Evolutionary conservation across 2,329 filamentous ascomycete genomes (phyloP).

Genomic region (Coniochaeta sp.): DNA sequence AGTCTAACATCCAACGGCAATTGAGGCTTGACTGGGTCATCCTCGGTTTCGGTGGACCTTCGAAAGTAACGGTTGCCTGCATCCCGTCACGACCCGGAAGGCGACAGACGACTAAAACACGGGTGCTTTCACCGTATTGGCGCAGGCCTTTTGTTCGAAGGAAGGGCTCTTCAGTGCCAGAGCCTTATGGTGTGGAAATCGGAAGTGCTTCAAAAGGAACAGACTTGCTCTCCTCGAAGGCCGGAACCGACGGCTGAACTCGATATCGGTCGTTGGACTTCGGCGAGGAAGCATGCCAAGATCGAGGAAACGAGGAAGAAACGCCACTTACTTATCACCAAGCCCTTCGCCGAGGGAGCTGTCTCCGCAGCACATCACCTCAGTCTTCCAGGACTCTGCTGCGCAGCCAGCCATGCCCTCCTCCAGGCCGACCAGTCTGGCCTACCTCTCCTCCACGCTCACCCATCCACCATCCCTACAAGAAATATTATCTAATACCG

Average conservation of each 20-base stretch:
- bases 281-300: background rate
- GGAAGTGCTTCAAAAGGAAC: background rate
- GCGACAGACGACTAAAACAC: background rate
- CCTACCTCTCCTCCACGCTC: conserved; percentile 21
- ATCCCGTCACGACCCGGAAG: background rate
- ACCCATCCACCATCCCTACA: conserved; percentile 49
- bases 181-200: background rate
- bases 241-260: background rate
- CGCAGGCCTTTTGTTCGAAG: background rate
- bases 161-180: background rate
- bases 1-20: background rate
- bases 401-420: conserved; percentile 27
- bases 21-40: background rate
- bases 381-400: background rate
- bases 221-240: background rate
- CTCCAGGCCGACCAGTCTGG: conserved; percentile 42
- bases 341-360: background rate
- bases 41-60: background rate
- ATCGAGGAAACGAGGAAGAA: conserved; percentile 1
- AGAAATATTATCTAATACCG: conserved; percentile 81
- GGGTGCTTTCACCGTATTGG: background rate
- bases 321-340: background rate
- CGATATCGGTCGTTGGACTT: background rate
- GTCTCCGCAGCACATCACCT: background rate
- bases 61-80: background rate